phyloP scores from a whole-genome alignment of 2,329 filamentous ascomycete species.

The Botrytis galanthina region DNA sequence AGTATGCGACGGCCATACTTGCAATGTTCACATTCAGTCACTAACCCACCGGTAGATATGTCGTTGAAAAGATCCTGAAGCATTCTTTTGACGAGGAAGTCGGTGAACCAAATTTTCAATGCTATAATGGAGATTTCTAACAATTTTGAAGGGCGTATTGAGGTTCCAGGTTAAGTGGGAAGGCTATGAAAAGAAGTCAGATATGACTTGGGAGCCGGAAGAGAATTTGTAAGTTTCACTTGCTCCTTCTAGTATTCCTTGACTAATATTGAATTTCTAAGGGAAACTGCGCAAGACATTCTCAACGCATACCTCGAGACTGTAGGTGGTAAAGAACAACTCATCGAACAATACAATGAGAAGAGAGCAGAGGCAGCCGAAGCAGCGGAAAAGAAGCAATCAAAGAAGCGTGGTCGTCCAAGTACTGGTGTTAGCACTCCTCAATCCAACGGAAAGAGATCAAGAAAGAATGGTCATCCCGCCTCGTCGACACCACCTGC shows the following conservation, averaged over 20 bases:
- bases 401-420: constrained; percentile 57
- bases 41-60: constrained; percentile 51
- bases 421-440: constrained; percentile 38
- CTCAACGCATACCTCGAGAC: constrained; percentile 61
- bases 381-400: constrained; percentile 46
- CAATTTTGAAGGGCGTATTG: constrained; percentile 42
- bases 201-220: constrained; percentile 78
- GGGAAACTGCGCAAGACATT: constrained; percentile 57
- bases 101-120: constrained; percentile 29
- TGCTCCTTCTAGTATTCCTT: constrained; percentile 7
- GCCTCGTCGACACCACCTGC: constrained; percentile 39
- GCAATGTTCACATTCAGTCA: constrained; percentile 25
- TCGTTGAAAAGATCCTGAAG: constrained; percentile 70
- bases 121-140: constrained; percentile 9
- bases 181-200: constrained; percentile 67
- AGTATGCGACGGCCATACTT: constrained; percentile 40
- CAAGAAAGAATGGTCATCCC: constrained; percentile 31
- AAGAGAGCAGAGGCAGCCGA: constrained; percentile 30
- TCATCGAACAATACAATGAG: constrained; percentile 48
- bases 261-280: constrained; percentile 34
- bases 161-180: constrained; percentile 78
- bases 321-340: constrained; percentile 61
- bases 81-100: constrained; percentile 62
- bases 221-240: constrained; percentile 58
- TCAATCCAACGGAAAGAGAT: constrained; percentile 32